Evolutionary conservation across 2,329 filamentous ascomycete species (phyloP).

Genomic region (Gyromitra esculenta): DNA sequence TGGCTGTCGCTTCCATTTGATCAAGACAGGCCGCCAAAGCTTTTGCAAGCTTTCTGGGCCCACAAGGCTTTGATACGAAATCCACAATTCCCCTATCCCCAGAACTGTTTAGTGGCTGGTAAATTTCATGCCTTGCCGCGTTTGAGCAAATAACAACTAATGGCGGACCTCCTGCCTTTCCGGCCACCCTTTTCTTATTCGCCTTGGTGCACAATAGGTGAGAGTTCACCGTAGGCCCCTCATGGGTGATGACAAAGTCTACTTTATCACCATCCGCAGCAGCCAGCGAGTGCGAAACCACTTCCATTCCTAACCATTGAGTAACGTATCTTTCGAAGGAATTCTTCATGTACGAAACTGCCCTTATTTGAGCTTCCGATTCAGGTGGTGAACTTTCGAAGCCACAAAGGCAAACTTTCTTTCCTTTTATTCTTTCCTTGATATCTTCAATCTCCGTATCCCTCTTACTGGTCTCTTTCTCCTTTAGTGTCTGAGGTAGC

Average conservation of each 20-base stretch:
- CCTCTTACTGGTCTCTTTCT: constrained; percentile 15
- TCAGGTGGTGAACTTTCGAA: constrained; percentile 39
- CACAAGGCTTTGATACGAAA: constrained; percentile 61
- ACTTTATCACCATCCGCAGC: background rate
- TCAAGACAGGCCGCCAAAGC: constrained; percentile 55
- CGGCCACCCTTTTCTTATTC: constrained; percentile 7
- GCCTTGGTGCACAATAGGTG: constrained; percentile 19
- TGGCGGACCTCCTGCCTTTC: constrained; percentile 51
- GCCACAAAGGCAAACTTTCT: constrained; percentile 47
- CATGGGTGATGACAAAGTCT: constrained; percentile 46
- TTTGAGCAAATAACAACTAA: constrained; percentile 60
- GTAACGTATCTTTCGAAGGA: constrained; percentile 58
- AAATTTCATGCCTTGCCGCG: constrained; percentile 57
- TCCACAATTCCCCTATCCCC: constrained; percentile 58
- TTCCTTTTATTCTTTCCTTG: constrained; percentile 32
- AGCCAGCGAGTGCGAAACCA: constrained; percentile 43
- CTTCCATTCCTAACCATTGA: constrained; percentile 60
- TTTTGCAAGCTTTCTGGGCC: constrained; percentile 61
- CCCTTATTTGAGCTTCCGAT: constrained; percentile 52
- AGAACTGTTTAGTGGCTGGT: constrained; percentile 45
- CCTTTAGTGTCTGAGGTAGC: background rate
- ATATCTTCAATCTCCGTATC: constrained; percentile 39
- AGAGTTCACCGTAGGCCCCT: constrained; percentile 39
- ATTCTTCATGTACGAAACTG: constrained; percentile 56
- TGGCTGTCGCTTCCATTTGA: constrained; percentile 46